Evolutionary conservation across 2,329 filamentous ascomycete species (phyloP).

Genomic region (Gnomoniopsis smithogilvyi): DNA sequence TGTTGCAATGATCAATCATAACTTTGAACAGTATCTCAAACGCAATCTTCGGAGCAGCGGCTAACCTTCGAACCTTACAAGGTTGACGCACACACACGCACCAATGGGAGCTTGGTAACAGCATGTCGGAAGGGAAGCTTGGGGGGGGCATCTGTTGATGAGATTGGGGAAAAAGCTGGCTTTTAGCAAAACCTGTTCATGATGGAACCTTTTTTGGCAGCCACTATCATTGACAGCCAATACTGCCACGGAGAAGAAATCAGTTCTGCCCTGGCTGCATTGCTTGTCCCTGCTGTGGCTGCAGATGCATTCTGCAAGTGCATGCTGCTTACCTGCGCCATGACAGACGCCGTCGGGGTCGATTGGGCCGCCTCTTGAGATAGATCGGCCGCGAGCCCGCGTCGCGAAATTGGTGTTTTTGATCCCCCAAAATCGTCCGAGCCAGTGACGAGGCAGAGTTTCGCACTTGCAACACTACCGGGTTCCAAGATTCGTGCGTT

Average conservation of each 20-base stretch:
- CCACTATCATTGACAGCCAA: neutral
- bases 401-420: neutral
- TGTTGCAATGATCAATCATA: neutral
- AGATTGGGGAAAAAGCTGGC: no score
- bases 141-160: no score
- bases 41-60: neutral
- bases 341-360: neutral
- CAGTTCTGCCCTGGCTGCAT: neutral
- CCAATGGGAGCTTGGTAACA: no score
- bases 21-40: neutral
- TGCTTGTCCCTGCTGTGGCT: neutral
- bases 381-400: neutral
- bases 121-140: no score
- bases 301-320: neutral
- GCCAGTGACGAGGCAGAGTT: neutral
- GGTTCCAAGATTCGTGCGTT: neutral
- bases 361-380: neutral
- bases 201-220: neutral
- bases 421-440: neutral
- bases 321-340: neutral
- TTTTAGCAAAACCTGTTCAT: neutral
- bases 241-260: neutral
- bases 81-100: neutral
- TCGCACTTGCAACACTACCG: neutral
- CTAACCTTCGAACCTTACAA: neutral